These are phyloP conservation scores for Fusarium nelsonii DNA, from an alignment of 2,329 filamentous ascomycete species.

Conservation along the genomic window DNA sequence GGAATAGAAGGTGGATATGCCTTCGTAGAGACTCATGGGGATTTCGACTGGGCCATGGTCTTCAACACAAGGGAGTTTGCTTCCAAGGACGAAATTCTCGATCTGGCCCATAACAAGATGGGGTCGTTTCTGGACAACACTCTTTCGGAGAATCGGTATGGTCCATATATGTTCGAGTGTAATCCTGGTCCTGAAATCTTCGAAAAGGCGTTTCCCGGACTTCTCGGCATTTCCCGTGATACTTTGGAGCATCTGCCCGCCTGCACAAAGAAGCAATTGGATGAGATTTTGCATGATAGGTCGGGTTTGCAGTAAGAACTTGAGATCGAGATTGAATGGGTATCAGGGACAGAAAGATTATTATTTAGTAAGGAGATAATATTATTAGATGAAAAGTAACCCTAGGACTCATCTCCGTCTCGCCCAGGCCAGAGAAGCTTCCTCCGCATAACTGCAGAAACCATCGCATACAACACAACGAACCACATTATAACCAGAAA, in stretches of 20 bases:
- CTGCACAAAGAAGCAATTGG: neutral
- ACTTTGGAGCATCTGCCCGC: neutral
- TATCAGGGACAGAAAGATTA: neutral
- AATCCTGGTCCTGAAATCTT: neutral
- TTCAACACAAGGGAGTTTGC: constrained; percentile 35
- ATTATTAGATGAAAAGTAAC: neutral
- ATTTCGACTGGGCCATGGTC: constrained; percentile 29
- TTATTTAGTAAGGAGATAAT: neutral
- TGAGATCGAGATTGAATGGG: no score
- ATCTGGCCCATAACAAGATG: constrained; percentile 3
- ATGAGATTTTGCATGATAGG: neutral
- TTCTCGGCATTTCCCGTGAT: neutral
- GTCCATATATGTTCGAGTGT: neutral
- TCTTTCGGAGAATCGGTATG: neutral
- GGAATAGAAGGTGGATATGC: constrained; percentile 19
- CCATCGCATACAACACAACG: constrained; percentile 39
- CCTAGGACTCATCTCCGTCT: constrained; percentile 39
- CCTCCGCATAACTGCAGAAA: constrained; percentile 37
- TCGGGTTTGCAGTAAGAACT: neutral
- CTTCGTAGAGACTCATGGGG: constrained; percentile 1
- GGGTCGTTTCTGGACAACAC: neutral
- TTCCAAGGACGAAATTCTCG: constrained; percentile 15
- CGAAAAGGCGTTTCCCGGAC: neutral
- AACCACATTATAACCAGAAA: constrained; percentile 44
- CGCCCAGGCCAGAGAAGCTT: constrained; percentile 47